Evolutionary conservation across 2,329 filamentous ascomycete species (phyloP), one percentile per base, ranked within the genome.

Genomic region (Arthrobotrys megalospora): DNA sequence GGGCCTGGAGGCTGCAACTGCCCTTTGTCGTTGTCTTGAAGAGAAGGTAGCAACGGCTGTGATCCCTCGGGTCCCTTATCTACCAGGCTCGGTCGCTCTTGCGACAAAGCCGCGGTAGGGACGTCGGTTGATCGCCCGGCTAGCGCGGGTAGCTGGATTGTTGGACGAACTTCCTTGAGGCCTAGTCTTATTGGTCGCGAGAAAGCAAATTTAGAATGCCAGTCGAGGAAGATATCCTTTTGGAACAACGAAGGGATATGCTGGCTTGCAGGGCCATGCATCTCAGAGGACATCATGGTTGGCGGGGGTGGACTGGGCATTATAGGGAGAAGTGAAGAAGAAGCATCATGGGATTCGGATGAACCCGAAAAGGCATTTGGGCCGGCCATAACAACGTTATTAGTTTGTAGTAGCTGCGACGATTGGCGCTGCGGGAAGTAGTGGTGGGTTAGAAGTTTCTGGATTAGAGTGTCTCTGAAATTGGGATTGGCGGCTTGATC

Each of bases 191-290:
- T 65, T 32, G 75, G 67, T 24, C 41, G 28, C 19, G 75, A 62
- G 63, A 78, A 78, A 41, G 75, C 75, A 63, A 78, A 78, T 55
- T 78, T 78, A 19, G 67, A 72, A 28, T 78, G 75, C 75, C 75
- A 78, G 53, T 78, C 75, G 32, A 78, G 75, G 50, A 78, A 78
- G 16, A 78, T 41, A 19, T 78, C 75, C 52, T 78, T 72, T 45
- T 50, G 62, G 43, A 78, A 72, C 3, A 78, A n/a, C 19, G 75
- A 78, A 28, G 53, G 67, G 12, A 5, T 10, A 14, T 45, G 21
- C 36, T 63, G 45, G 45, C 50, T 7, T 11, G 60, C 24, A 63
- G 38, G 34, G 50, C 38, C 50, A 19, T 38, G 28, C 28, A 19
- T 10, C 3, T 45, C 32, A 43, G 53, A 7, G 21, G 52, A 12